Evolutionary conservation across 345 rosid species (phyloP), one percentile per base, ranked within the genome.

Genomic region (Linum lewisii): DNA sequence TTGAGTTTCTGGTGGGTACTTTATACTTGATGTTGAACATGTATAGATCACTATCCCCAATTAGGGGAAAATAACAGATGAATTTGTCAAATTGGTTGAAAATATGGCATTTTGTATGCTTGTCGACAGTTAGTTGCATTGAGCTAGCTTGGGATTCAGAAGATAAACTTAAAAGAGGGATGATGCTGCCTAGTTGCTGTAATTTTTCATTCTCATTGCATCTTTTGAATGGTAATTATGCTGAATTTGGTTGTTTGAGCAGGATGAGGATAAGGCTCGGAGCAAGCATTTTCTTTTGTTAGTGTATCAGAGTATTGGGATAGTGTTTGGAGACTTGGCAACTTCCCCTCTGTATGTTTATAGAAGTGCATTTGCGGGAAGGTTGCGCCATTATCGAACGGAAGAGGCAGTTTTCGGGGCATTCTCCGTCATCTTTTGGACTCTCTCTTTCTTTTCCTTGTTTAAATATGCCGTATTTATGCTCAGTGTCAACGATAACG

Each of bases 261-360:
- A 93, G 99, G 86, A 64, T 59, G 90, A 82, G 37, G 58, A 78
- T 64, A 75, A 63, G 68, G 72, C 60, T 59, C 77, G 68, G 66
- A 65, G 75, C 51, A 84, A 66, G 63, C 82, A 79, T 54, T 60
- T 81, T 51, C 77, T 87, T 36, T 75, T 81, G 42, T 73, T 89
- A 66, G 90, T 94, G 24, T 93, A 89, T 68, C 90, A 85, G 82
- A 85, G 99, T 72, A 82, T 92, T 19, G 97, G 99, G 24, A 60
- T 85, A 14, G 91, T 83, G 49, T 87, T 87, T 61, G 82, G 87
- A 25, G 92, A 79, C 63, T 71, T 89, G 83, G 71, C 81, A 72
- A 85, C 79, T 67, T 87, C 97, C 23, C 99, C 99, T 54, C 82
- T 93, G 42, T 93, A 86, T 57, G 96, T 87, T 58, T 93, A 83